phyloP scores from a whole-genome alignment of 495 filamentous ascomycete genomes.

The Hypoxylon trugodes region DNA sequence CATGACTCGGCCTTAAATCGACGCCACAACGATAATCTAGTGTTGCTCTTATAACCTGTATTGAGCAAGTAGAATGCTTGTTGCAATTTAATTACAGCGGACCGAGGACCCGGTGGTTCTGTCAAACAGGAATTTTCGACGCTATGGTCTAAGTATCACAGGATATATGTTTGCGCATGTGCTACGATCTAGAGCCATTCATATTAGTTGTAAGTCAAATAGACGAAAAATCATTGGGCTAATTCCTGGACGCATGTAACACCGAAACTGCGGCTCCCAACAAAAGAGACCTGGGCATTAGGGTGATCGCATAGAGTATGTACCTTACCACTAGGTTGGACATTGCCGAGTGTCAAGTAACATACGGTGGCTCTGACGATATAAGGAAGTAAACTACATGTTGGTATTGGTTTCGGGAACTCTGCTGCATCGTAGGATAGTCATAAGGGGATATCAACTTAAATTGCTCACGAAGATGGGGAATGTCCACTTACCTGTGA shows the following conservation, averaged over 20 bases:
- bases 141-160: conserved; percentile 2
- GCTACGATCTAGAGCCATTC: conserved; percentile 1
- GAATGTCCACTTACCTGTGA: no score
- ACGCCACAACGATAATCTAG: no score
- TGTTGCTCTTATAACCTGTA: no score
- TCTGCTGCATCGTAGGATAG: background rate
- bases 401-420: background rate
- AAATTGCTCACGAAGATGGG: no score
- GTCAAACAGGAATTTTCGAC: no score
- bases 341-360: conserved; percentile 18
- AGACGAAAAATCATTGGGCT: conserved; percentile 16
- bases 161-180: conserved; percentile 12
- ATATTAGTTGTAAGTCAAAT: conserved; percentile 22
- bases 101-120: background rate
- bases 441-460: background rate
- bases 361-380: conserved; percentile 13
- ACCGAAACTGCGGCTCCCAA: conserved; percentile 28
- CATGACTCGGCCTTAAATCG: no score
- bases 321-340: background rate
- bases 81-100: conserved; percentile 1
- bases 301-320: conserved; percentile 13
- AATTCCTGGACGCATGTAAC: background rate
- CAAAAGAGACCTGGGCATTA: background rate
- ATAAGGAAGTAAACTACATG: background rate
- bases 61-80: background rate